Percentiles rank a stretch among this genome's conserved stretches.
These are phyloP conservation scores for Grosmannia clavigera DNA, from an alignment of 2,329 filamentous ascomycete species.

Conservation along the genomic window DNA sequence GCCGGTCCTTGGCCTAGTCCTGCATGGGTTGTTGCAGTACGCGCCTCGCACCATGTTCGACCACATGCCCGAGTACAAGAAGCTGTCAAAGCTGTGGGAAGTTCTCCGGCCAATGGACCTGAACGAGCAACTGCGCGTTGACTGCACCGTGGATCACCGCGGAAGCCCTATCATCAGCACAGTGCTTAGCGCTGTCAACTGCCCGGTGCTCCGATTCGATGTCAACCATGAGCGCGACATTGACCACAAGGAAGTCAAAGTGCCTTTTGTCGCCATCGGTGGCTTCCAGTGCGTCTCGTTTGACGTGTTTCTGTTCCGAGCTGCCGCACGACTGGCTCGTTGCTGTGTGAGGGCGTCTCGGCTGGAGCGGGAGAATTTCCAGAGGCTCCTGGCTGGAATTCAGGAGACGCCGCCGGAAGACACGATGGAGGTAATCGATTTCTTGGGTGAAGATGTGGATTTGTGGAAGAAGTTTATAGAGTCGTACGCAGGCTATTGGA, in stretches of 20 bases:
- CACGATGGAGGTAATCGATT: background rate
- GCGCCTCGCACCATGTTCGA: constrained; percentile 1
- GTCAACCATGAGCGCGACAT: background rate
- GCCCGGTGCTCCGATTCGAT: background rate
- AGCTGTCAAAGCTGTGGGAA: background rate
- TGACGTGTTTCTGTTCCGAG: background rate
- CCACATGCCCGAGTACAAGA: background rate
- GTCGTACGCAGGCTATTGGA: background rate
- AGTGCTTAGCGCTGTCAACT: background rate
- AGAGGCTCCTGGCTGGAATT: background rate
- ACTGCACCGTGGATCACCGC: background rate
- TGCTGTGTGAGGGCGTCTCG: background rate
- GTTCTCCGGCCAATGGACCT: background rate
- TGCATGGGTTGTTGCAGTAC: background rate
- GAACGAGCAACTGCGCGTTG: background rate
- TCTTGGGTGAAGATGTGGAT: background rate
- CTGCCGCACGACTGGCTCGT: background rate
- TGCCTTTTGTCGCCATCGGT: background rate
- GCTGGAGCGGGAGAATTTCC: background rate
- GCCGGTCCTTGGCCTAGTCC: background rate
- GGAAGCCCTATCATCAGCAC: background rate
- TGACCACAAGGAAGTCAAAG: background rate
- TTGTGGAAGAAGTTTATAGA: background rate
- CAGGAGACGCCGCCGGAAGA: background rate
- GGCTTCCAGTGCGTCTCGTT: background rate